Evolutionary conservation across 768 basidiomycete species (phyloP), one percentile per base, ranked within the genome.

Genomic region (Daedalea quercina): DNA sequence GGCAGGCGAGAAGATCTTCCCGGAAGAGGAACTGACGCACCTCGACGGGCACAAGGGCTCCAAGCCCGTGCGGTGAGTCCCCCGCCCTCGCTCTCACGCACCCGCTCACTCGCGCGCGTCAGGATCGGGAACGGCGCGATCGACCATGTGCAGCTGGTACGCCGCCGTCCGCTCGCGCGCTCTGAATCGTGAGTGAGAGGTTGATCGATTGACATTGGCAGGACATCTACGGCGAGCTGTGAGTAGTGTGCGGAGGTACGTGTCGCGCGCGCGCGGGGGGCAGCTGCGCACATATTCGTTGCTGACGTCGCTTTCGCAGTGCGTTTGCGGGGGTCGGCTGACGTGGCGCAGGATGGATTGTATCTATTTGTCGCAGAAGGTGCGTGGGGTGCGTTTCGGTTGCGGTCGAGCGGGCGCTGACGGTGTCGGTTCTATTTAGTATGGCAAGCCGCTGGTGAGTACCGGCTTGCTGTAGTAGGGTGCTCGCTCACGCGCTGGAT

Each of bases 151-250:
- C 94, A 98, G 63, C 70, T 94, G 60, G 91, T 90, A 24, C 28
- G 57, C 51, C 20, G 19, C n/a, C 22, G 7, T 53, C 35, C 17
- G 45, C 3, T 42, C 49, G 37, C 17, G 37, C 37, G 37, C 25
- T 33, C 6, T 1, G 22, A n/a, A 25, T n/a, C n/a, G n/a, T n/a
- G n/a, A n/a, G n/a, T n/a, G n/a, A n/a, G 47, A n/a, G 47, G 42
- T 17, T 26, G 54, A 50, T 19, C 44, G 9, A 52, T 28, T 28
- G n/a, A 12, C 40, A n/a, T 45, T 11, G 28, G 1, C 56, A 93
- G 91, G 95, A 99, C 66, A 97, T 99, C 51, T 98, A 97, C 59
- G 95, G 95, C 28, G 94, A 96, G 71, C 68, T 94, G 90, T 90
- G 17, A n/a, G 43, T 31, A 11, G 28, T 31, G n/a, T n/a, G n/a